Evolutionary conservation across 78 protist genomes (phyloP), one percentile per base, ranked within the genome.

Genomic region (Guillardia theta): DNA sequence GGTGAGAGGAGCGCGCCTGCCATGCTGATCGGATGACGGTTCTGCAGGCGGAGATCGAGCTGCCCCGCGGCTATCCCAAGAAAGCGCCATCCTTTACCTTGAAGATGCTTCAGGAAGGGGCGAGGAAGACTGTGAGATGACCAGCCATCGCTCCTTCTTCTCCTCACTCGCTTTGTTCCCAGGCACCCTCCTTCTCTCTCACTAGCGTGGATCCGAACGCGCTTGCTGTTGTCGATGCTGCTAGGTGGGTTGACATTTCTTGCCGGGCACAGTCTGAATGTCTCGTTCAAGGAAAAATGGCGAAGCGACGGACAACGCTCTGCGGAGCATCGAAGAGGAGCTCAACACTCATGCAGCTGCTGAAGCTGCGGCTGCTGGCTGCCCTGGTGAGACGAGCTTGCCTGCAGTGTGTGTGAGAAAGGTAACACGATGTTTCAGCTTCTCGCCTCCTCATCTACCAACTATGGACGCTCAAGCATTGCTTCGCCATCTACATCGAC

Each of bases 251-350:
- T n/a, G n/a, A n/a, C n/a, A n/a, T n/a, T n/a, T n/a, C n/a, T n/a
- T n/a, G n/a, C n/a, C n/a, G n/a, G n/a, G n/a, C n/a, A n/a, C n/a
- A n/a, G n/a, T n/a, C n/a, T n/a, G n/a, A n/a, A n/a, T n/a, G n/a
- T n/a, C n/a, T n/a, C n/a, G n/a, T n/a, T n/a, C n/a, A n/a, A n/a
- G n/a, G 41, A 12, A 4, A 43, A 3, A 1, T 15, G 83, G 83
- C 5, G 83, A 70, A 43, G 83, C 33, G 41, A 70, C 83, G 45
- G 41, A 70, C 41, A 70, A 24, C 83, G 45, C 9, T 36, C 83
- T 70, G 45, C 33, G 41, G 83, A 70, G 83, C 83, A 70, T 70
- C 46, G 83, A 70, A 43, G 83, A 24, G 45, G 83, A 70, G 83
- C 41, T 70, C 36, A 70, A 70, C 41, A 1, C 1, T 22, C 41